These are phyloP conservation scores for Coniferiporia weirii DNA, from an alignment of 1,284 basidiomycete species.

Conservation along the genomic window DNA sequence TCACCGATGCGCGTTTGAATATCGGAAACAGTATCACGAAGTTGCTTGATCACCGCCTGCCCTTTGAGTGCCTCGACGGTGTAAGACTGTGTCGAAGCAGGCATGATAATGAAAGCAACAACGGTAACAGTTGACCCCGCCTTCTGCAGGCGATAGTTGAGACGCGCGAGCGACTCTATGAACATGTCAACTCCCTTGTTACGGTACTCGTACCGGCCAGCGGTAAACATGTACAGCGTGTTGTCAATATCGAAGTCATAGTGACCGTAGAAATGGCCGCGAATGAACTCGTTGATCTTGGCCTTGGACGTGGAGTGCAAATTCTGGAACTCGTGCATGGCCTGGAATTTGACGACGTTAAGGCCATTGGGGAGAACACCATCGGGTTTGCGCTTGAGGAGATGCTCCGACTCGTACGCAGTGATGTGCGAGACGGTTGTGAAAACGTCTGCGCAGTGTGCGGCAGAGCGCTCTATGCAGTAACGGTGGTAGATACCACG, in stretches of 20 bases:
- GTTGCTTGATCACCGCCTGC: constrained; percentile 95
- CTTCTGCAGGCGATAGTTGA: constrained; percentile 87
- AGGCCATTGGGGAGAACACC: constrained; percentile 97
- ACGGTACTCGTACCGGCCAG: constrained; percentile 97
- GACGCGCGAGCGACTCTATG: constrained; percentile 90
- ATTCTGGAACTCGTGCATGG: constrained; percentile 98
- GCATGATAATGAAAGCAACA: constrained; percentile 99
- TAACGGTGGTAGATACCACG: constrained; percentile 91
- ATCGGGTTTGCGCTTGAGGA: constrained; percentile 96
- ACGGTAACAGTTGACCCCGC: constrained; percentile 78
- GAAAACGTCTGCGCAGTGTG: constrained; percentile 97
- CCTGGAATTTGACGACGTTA: constrained; percentile 95
- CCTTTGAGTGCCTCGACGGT: constrained; percentile 98
- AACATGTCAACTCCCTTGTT: constrained; percentile 99
- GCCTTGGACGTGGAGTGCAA: constrained; percentile 87
- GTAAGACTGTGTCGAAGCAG: constrained; percentile 92
- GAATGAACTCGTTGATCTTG: constrained; percentile 97
- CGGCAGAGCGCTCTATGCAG: constrained; percentile 92
- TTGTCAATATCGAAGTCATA: constrained; percentile 96
- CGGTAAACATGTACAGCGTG: constrained; percentile 96
- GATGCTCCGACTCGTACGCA: constrained; percentile 93
- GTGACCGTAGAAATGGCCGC: constrained; percentile 97
- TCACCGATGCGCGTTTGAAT: constrained; percentile 91
- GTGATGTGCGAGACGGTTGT: constrained; percentile 98
- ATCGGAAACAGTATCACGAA: constrained; percentile 91